phyloP scores from a whole-genome alignment of 2,329 filamentous ascomycete genomes.

The Beauveria scarabaeidicola region DNA sequence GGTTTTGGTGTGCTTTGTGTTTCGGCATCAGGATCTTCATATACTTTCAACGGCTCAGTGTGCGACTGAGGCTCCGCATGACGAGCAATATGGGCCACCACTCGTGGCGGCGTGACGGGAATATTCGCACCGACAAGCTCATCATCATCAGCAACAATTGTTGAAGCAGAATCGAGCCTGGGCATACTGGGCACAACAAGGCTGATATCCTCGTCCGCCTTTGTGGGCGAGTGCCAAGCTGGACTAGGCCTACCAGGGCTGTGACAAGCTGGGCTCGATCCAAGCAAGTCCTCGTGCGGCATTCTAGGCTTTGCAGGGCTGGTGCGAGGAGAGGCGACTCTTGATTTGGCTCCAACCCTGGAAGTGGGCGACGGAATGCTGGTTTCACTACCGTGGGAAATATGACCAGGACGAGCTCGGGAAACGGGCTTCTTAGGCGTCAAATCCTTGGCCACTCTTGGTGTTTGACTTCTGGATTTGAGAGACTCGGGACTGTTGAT shows the following conservation, averaged over 20 bases:
- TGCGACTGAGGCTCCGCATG: slow-evolving; percentile 6
- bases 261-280: slow-evolving; percentile 30
- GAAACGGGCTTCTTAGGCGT: slow-evolving; percentile 45
- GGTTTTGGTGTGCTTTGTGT: slow-evolving; percentile 39
- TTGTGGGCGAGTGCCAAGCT: slow-evolving; percentile 32
- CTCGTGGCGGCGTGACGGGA: slow-evolving; percentile 11
- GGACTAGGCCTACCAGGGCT: slow-evolving; percentile 31
- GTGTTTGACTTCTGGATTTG: slow-evolving; percentile 38
- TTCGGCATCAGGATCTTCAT: slow-evolving; percentile 52
- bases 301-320: slow-evolving; percentile 12
- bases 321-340: slow-evolving; percentile 2
- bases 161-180: slow-evolving; percentile 25
- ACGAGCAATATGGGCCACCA: slow-evolving; percentile 4
- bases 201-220: slow-evolving; percentile 44
- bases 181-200: slow-evolving; percentile 41
- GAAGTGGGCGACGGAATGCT: slow-evolving; percentile 38
- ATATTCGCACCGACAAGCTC: neutral
- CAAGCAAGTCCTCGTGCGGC: slow-evolving; percentile 1
- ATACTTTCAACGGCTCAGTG: slow-evolving; percentile 39
- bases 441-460: slow-evolving; percentile 39
- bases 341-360: neutral
- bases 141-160: slow-evolving; percentile 17
- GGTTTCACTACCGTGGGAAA: slow-evolving; percentile 42
- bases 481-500: slow-evolving; percentile 37
- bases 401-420: slow-evolving; percentile 38